Evolutionary conservation across 2,329 filamentous ascomycete species (phyloP).

Genomic region (Colletotrichum horii): DNA sequence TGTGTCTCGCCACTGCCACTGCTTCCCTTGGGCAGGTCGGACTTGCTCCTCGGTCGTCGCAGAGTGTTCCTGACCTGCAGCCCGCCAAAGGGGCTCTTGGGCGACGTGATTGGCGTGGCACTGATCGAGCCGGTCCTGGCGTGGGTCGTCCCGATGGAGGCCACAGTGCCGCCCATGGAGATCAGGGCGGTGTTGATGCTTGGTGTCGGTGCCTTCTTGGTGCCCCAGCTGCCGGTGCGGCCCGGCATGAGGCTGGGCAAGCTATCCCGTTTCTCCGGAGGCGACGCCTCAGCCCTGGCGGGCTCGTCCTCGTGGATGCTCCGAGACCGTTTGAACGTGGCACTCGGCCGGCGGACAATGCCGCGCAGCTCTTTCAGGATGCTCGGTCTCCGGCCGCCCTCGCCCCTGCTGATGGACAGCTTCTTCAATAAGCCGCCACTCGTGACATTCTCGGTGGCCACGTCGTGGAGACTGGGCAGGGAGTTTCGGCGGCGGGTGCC

Average conservation of each 20-base stretch:
- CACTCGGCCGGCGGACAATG: constrained; percentile 56
- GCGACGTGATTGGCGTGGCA: constrained; percentile 56
- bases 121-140: constrained; percentile 66
- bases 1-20: constrained; percentile 23
- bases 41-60: constrained; percentile 62
- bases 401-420: constrained; percentile 56
- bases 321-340: constrained; percentile 52
- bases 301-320: constrained; percentile 42
- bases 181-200: constrained; percentile 65
- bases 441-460: constrained; percentile 58
- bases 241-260: constrained; percentile 50
- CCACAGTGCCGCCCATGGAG: constrained; percentile 59
- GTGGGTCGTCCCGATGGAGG: constrained; percentile 62
- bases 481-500: constrained; percentile 69
- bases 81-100: constrained; percentile 53
- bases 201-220: constrained; percentile 54
- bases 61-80: constrained; percentile 54
- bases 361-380: constrained; percentile 53
- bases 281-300: constrained; percentile 29
- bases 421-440: constrained; percentile 69
- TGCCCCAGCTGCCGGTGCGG: constrained; percentile 56
- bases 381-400: constrained; percentile 53
- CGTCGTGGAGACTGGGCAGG: constrained; percentile 62
- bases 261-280: constrained; percentile 49
- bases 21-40: constrained; percentile 50